phyloP scores from a whole-genome alignment of 1,284 basidiomycete species.

The Heterobasidion annosum region DNA sequence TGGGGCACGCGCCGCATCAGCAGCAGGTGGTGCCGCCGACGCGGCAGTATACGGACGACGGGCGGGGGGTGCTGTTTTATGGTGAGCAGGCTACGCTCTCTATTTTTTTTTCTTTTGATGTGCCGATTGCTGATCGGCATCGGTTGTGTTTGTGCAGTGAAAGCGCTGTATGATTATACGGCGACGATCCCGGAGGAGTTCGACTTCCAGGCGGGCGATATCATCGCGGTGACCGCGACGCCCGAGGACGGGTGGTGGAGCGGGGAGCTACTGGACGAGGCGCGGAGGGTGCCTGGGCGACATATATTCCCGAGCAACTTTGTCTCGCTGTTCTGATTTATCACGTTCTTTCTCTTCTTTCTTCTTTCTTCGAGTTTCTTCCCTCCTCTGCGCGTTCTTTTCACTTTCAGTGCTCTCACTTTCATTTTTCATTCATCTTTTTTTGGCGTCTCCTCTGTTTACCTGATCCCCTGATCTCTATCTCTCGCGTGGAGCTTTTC shows the following conservation, averaged over 20 bases:
- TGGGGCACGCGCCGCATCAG: conserved; percentile 8
- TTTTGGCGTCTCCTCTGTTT: no score
- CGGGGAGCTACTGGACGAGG: conserved; percentile 79
- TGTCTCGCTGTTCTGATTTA: conserved; percentile 57
- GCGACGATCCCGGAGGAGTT: conserved; percentile 87
- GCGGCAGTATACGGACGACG: conserved; percentile 70
- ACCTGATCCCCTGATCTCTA: no score
- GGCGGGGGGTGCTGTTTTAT: conserved; percentile 76
- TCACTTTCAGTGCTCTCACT: no score
- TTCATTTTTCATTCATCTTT: no score
- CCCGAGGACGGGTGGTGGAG: conserved; percentile 96
- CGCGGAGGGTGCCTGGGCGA: conserved; percentile 65
- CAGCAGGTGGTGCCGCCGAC: conserved; percentile 35
- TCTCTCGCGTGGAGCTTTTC: no score
- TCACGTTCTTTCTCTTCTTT: background rate
- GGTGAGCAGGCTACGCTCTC: conserved; percentile 30
- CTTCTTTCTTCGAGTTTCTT: background rate
- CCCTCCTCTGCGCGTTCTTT: no score
- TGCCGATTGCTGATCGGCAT: background rate
- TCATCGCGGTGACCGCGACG: conserved; percentile 87
- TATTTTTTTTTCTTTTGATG: conserved; percentile 7
- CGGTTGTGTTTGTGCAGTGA: conserved; percentile 40
- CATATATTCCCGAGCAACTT: conserved; percentile 94
- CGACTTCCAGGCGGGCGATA: conserved; percentile 86
- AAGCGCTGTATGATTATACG: conserved; percentile 87